Evolutionary conservation across 2,329 filamentous ascomycete species (phyloP).

Genomic region (Lasiodiplodia hormozganensis): DNA sequence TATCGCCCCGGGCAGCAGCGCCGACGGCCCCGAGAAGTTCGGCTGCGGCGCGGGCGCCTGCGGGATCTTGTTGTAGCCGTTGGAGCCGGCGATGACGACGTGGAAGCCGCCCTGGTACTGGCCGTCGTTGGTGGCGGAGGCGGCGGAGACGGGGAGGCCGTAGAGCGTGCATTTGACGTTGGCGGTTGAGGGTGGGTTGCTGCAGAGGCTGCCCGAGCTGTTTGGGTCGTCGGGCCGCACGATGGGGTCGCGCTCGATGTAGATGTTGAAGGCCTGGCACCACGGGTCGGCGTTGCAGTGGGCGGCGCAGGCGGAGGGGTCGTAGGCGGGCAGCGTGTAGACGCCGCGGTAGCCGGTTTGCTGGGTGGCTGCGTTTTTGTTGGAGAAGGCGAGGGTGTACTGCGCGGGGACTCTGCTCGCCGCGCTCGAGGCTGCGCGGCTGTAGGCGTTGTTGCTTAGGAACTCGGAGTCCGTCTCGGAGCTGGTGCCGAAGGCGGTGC

Average conservation of each 20-base stretch:
- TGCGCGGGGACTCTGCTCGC: not conserved
- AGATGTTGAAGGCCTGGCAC: conserved; percentile 37
- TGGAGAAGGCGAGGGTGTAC: conserved; percentile 28
- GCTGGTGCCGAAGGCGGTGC: not conserved
- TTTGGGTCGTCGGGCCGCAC: conserved; percentile 19
- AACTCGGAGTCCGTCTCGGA: not conserved
- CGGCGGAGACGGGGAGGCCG: conserved; percentile 35
- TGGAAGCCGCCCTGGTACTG: conserved; percentile 35
- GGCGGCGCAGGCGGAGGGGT: conserved; percentile 29
- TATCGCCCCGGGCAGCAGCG: too few species aligned
- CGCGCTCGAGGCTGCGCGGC: not conserved
- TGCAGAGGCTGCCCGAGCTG: conserved; percentile 26
- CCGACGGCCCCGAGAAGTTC: too few species aligned
- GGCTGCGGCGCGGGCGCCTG: too few species aligned
- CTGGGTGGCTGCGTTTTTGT: conserved; percentile 29
- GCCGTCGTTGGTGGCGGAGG: conserved; percentile 37
- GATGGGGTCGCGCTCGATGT: conserved; percentile 33
- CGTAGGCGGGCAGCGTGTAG: conserved; percentile 28
- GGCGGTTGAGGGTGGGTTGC: conserved; percentile 29
- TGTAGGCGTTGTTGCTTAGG: not conserved
- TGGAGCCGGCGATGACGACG: conserved; percentile 33
- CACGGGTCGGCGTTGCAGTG: conserved; percentile 27
- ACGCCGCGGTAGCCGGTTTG: conserved; percentile 31
- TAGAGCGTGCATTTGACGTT: conserved; percentile 41
- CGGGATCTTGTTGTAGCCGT: conserved; percentile 11